Evolutionary conservation across 345 rosid species (phyloP).

Genomic region (Eucalyptus victrix): DNA sequence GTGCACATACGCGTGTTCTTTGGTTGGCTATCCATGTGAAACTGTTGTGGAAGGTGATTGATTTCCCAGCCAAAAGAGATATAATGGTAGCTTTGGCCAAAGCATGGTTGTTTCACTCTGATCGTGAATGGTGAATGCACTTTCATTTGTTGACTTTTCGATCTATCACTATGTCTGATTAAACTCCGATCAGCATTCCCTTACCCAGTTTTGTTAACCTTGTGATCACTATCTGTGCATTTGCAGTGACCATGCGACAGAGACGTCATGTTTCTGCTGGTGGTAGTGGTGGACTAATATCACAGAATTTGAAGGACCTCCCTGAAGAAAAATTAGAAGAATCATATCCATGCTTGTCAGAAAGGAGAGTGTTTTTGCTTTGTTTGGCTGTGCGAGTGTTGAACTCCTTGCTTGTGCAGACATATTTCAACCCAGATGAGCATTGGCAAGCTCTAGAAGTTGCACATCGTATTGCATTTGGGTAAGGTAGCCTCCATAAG

Average conservation of each 20-base stretch:
- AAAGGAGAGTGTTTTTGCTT: constrained; percentile 21
- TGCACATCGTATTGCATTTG: constrained; percentile 67
- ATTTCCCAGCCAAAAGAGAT: not conserved
- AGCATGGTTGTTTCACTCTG: not conserved
- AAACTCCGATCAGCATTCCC: not conserved
- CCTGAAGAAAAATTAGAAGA: not conserved
- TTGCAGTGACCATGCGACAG: not conserved
- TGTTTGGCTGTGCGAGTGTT: constrained; percentile 52
- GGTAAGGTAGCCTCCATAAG: constrained; percentile 19
- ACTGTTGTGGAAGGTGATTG: not conserved
- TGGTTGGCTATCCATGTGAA: not conserved
- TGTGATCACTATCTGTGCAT: not conserved
- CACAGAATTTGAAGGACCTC: not conserved
- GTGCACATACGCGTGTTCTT: not conserved
- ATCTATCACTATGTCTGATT: not conserved
- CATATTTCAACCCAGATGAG: constrained; percentile 94
- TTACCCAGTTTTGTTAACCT: not conserved
- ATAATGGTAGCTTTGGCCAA: not conserved
- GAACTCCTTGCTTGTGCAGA: constrained; percentile 68
- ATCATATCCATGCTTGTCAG: constrained; percentile 1
- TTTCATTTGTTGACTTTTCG: not conserved
- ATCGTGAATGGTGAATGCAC: not conserved
- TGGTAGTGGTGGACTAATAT: not conserved
- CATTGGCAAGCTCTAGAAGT: constrained; percentile 98
- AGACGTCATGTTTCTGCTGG: not conserved